Evolutionary conservation across 78 protist genomes (phyloP).

Genomic region (Dictyostelium capitatum): DNA sequence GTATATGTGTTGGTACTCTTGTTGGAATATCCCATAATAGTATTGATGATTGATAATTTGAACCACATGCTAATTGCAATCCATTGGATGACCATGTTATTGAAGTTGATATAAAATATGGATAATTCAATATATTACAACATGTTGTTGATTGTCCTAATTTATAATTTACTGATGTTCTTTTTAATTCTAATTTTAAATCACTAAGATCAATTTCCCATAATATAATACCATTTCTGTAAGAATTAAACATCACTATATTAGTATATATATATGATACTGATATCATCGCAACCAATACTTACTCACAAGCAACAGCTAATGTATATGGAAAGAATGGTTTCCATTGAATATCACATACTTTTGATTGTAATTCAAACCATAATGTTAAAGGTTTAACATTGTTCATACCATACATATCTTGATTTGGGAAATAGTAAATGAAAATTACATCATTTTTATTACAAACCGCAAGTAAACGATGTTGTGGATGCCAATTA

Average conservation of each 20-base stretch:
- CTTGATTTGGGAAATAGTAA: slow-evolving; percentile 23
- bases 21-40: slow-evolving; percentile 61
- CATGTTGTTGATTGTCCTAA: slow-evolving; percentile 7
- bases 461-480: slow-evolving; percentile 42
- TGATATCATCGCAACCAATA: background rate
- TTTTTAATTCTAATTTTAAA: background rate
- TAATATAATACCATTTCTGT: slow-evolving; percentile 59
- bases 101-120: slow-evolving; percentile 40
- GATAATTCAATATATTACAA: slow-evolving; percentile 43
- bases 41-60: background rate
- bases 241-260: background rate
- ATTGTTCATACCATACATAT: background rate
- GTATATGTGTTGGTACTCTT: slow-evolving; percentile 51
- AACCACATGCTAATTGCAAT: slow-evolving; percentile 46
- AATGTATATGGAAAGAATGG: slow-evolving; percentile 34
- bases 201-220: slow-evolving; percentile 76
- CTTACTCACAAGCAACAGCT: slow-evolving; percentile 59
- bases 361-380: slow-evolving; percentile 51
- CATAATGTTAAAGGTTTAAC: slow-evolving; percentile 46
- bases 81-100: slow-evolving; percentile 70
- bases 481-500: slow-evolving; percentile 74
- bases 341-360: slow-evolving; percentile 72
- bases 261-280: background rate
- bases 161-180: background rate
- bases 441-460: slow-evolving; percentile 30